A percentile compares a stretch with the other conserved stretches of the same genome.
phyloP scores from a whole-genome alignment of 306 rosid species.

The Castanea crenata region DNA sequence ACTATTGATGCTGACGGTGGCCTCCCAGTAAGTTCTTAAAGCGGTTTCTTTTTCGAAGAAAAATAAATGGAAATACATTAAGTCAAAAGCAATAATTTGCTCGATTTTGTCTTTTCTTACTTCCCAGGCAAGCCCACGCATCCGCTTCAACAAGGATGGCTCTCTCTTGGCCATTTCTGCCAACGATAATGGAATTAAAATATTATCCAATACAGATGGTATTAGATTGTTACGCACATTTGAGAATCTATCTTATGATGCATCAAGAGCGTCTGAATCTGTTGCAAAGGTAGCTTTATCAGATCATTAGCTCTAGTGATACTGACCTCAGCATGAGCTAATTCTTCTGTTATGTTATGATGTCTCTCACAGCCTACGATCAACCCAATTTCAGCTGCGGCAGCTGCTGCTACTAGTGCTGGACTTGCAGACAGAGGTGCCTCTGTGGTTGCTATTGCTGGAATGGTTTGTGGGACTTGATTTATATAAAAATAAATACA shows the following conservation, averaged over 20 bases:
- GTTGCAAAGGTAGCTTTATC: conserved; percentile 64
- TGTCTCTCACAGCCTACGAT: conserved; percentile 63
- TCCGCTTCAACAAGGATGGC: conserved; percentile 98
- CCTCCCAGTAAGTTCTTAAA: conserved; percentile 70
- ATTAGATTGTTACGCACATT: conserved; percentile 51
- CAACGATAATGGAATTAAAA: conserved; percentile 83
- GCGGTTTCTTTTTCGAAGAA: background rate
- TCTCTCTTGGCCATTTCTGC: conserved; percentile 88
- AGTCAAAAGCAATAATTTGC: conserved; percentile 6
- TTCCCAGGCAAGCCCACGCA: conserved; percentile 86
- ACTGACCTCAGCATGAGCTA: background rate
- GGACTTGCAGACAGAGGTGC: conserved; percentile 75
- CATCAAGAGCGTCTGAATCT: conserved; percentile 77
- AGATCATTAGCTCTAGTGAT: conserved; percentile 6
- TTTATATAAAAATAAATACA: background rate
- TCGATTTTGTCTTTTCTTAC: conserved; percentile 27
- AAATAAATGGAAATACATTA: conserved; percentile 2
- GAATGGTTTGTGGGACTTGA: conserved; percentile 63
- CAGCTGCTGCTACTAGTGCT: conserved; percentile 60
- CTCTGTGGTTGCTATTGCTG: conserved; percentile 65
- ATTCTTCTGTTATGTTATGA: conserved; percentile 16
- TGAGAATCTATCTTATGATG: conserved; percentile 74
- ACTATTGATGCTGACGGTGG: conserved; percentile 96
- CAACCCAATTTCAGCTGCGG: conserved; percentile 75
- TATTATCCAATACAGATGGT: conserved; percentile 81